A percentile compares a stretch with the other conserved stretches of the same genome.
phyloP scores from a whole-genome alignment of 495 filamentous ascomycete species.

The Amphirosellinia nigrospora region DNA sequence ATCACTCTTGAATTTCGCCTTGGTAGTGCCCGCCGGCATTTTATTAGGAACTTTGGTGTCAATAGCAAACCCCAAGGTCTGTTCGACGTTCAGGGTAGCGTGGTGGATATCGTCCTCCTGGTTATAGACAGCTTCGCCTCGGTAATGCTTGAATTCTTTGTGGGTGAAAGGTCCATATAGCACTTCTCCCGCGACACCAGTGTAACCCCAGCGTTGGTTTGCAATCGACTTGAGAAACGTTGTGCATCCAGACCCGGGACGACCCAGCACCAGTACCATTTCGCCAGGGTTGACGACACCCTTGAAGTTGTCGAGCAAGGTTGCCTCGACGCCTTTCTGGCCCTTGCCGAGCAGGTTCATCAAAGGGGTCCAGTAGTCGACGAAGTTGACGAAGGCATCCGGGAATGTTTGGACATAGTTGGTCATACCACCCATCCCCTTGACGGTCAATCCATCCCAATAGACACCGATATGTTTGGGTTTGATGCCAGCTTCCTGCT shows the following conservation, averaged over 20 bases:
- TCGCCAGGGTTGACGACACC: slow-evolving; percentile 75
- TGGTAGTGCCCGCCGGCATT: slow-evolving; percentile 68
- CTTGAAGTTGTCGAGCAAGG: slow-evolving; percentile 62
- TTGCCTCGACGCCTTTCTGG: slow-evolving; percentile 68
- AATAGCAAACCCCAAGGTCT: slow-evolving; percentile 84
- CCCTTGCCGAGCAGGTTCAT: slow-evolving; percentile 64
- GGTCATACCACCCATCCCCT: slow-evolving; percentile 75
- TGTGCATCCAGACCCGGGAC: slow-evolving; percentile 86
- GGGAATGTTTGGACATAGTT: slow-evolving; percentile 85
- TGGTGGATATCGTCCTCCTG: slow-evolving; percentile 84
- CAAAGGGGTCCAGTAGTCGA: slow-evolving; percentile 69
- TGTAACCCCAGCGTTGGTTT: slow-evolving; percentile 82
- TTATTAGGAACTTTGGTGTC: slow-evolving; percentile 81
- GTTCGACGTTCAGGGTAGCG: slow-evolving; percentile 79
- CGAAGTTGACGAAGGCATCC: slow-evolving; percentile 77
- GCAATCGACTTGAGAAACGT: slow-evolving; percentile 86
- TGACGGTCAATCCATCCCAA: slow-evolving; percentile 79
- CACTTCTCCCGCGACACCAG: slow-evolving; percentile 76
- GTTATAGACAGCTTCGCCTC: slow-evolving; percentile 87
- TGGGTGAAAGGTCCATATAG: slow-evolving; percentile 74
- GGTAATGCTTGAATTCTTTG: slow-evolving; percentile 66
- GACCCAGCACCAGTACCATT: slow-evolving; percentile 88
- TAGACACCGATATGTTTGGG: slow-evolving; percentile 80
- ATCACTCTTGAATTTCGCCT: slow-evolving; percentile 71
- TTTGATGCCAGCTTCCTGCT: slow-evolving; percentile 76